A percentile compares a stretch with the other conserved stretches of the same genome.
Evolutionary conservation across 192 early-diverging fungal genomes (phyloP).

Genomic region (Coemansia sp.): DNA sequence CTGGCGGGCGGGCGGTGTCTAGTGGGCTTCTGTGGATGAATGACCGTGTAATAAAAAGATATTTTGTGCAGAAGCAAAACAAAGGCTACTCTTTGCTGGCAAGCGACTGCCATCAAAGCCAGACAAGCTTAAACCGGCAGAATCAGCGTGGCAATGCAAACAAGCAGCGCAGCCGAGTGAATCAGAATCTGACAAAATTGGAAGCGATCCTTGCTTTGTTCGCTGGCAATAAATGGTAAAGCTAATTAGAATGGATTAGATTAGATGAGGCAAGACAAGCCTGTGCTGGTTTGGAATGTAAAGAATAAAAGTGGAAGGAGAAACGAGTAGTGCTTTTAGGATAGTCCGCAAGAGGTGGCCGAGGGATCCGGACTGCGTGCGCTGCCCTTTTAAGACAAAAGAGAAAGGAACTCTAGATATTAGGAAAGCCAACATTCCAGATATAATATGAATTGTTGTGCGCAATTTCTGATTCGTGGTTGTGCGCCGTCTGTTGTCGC

Average conservation of each 20-base stretch:
- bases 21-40: not conserved
- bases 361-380: not conserved
- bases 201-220: not conserved
- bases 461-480: not conserved
- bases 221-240: too few species aligned
- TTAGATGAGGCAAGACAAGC: not conserved
- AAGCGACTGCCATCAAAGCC: not conserved
- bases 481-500: not conserved
- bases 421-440: not conserved
- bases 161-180: not conserved
- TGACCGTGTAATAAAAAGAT: not conserved
- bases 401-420: not conserved
- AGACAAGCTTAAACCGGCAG: slow-evolving; percentile 1
- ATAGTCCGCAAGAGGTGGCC: not conserved
- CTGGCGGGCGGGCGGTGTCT: too few species aligned
- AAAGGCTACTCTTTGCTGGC: not conserved
- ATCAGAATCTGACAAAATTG: not conserved
- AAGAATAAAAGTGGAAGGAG: not conserved
- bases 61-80: not conserved
- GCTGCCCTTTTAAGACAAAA: not conserved
- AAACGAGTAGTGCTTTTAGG: not conserved
- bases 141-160: slow-evolving; percentile 1
- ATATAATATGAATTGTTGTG: not conserved
- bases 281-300: not conserved
- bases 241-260: not conserved